Evolutionary conservation across 371 early-diverging fungal genomes (phyloP), one percentile per base, ranked within the genome.

Genomic region (Coemansia sp.): DNA sequence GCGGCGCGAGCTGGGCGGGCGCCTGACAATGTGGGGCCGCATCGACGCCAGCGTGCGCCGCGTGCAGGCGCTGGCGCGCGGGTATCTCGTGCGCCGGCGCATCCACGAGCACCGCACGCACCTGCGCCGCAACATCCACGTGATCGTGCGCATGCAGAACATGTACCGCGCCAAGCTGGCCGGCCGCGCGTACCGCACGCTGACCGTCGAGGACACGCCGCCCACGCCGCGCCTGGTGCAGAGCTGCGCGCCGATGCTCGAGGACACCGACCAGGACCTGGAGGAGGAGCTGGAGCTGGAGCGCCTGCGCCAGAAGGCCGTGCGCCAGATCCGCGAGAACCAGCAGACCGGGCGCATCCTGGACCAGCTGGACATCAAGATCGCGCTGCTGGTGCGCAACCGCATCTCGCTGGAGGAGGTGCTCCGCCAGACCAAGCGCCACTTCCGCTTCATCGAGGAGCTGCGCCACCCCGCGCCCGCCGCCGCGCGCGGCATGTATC

Each of bases 311-410:
- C 92, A 94, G 60, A 73, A 84, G 45, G 93, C 93, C 0, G 88
- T 97, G 67, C 88, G 87, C 57, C 84, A 83, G 39, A 98, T 98
- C 63, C 85, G 93, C 10, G 95, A 97, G 63, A 98, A 96, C 79
- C 87, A 88, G 47, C 82, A 85, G 42, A 79, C 89, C 10, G 95
- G 97, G 64, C 80, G 83, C 1, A 86, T 92, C 42, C 80, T 99
- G 26, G 93, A 87, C 62, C 88, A 90, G 20, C 82, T 98, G 3
- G 99, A 99, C 68, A 88, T 93, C 60, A 97, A 98, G 77, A 97
- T 99, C 63, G 93, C 97, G 10, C 84, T 99, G 16, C 86, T 99
- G 26, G 89, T 99, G 39, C 90, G 94, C 65, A 99, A 99, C 80
- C 92, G 93, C 54, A 93, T 98, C 57, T 86, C 94, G 9, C 80